Base-by-base conservation (phyloP, 2,329 filamentous ascomycete genomes). In the Venturiaceae sp. region DNA sequence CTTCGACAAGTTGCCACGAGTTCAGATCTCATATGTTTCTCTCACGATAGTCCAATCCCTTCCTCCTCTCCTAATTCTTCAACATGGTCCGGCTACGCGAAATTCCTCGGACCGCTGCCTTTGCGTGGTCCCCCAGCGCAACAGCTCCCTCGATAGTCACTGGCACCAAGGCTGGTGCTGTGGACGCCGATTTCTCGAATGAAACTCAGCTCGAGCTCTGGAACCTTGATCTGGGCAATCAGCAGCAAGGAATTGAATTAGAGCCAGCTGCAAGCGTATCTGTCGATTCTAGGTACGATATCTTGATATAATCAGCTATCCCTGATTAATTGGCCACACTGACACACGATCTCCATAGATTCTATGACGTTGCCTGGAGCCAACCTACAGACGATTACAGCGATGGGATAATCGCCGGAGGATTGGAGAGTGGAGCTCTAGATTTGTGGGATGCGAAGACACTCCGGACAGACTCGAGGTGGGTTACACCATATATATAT, bases 351-450 rank as follows among this genome's bases (percentile, higher is more conserved):
- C 19, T n/a, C n/a, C 57, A 58, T 57, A 96, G 94, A 68, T 99
- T 99, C 74, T 94, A 96, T 73, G 94, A 97, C 70, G 88, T 99
- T 71, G 91, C 92, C 61, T 99, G 94, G 94, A 87, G 90, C 59
- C 84, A 88, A 64, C 84, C 89, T 53, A 88, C 86, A 65, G 86
- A 87, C 61, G 85, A 90, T 62, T 82, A 90, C 67, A 86, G 89
- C 14, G 83, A 84, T 65, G 94, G 95, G 64, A 87, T 99, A 70
- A 94, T 99, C 74, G 94, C 94, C 57, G 94, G 92, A 70, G 94
- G 90, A 62, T 81, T 97, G 63, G 95, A 99, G 73, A 96, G 92
- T 75, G 94, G 95, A 61, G 88, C 90, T 39, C 81, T 99, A 63
- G 89, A 95, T 69, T 77, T 99, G 34, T 99, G 92, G 90, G 92